Evolutionary conservation across 108 stramenopile species (phyloP).

Genomic region (Nitzschia inconspicua): DNA sequence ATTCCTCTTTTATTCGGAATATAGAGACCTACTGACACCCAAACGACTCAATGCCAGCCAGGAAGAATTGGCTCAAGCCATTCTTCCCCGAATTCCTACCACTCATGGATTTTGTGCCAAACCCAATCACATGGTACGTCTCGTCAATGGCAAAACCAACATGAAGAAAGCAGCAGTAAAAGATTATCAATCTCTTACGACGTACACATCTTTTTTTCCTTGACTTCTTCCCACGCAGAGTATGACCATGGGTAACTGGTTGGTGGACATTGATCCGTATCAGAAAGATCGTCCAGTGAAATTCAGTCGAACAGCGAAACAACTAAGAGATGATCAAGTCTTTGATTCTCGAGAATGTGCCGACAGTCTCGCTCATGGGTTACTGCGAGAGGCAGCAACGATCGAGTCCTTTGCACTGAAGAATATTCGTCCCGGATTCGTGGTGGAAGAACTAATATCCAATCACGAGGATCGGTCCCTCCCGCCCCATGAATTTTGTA

Average conservation of each 20-base stretch:
- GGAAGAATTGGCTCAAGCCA: constrained; percentile 1
- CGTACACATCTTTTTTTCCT: not conserved
- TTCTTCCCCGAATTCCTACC: constrained; percentile 1
- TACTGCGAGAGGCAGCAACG: constrained; percentile 5
- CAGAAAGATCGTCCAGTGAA: not conserved
- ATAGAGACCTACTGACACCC: constrained; percentile 5
- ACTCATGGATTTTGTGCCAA: constrained; percentile 8
- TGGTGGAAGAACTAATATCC: constrained; percentile 11
- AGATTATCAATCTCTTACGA: not conserved
- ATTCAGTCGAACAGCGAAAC: not conserved
- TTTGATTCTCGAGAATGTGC: constrained; percentile 3
- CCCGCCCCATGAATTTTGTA: constrained; percentile 11
- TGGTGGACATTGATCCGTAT: constrained; percentile 1
- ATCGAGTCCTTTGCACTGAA: constrained; percentile 18
- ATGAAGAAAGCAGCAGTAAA: not conserved
- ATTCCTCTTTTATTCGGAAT: not conserved
- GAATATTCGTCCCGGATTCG: constrained; percentile 12
- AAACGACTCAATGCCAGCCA: not conserved
- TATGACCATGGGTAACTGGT: constrained; percentile 12
- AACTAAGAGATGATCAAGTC: not conserved
- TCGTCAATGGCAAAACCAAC: not conserved
- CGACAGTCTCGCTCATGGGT: constrained; percentile 1
- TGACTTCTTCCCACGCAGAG: too few relatives aligned
- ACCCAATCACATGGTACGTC: constrained; percentile 12
- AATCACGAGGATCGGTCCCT: not conserved